These are phyloP conservation scores for Starmera dryadoides DNA, from an alignment of 805 yeast species.

Conservation along the genomic window DNA sequence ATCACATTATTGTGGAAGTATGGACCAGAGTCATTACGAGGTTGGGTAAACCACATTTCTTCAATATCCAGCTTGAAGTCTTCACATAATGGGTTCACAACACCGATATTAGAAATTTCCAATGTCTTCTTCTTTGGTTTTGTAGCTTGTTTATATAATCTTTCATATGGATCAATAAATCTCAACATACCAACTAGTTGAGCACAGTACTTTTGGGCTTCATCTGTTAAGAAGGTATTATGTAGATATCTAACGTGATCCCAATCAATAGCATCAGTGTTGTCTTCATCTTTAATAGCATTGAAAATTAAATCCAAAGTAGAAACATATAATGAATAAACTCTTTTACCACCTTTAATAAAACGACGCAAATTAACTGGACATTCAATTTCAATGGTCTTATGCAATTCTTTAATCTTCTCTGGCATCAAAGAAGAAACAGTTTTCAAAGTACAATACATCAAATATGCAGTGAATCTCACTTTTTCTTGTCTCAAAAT, in stretches of 20 bases:
- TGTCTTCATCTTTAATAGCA: not conserved
- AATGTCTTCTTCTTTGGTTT: slow-evolving; percentile 1
- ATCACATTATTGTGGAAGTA: slow-evolving; percentile 5
- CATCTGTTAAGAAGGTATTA: not conserved
- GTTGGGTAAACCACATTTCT: slow-evolving; percentile 6
- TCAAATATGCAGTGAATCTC: slow-evolving; percentile 3
- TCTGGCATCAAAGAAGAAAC: not conserved
- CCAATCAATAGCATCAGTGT: slow-evolving; percentile 1
- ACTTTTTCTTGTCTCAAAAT: slow-evolving; percentile 1
- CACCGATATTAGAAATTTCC: slow-evolving; percentile 6
- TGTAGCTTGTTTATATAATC: not conserved
- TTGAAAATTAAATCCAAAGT: not conserved
- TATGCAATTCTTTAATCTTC: not conserved
- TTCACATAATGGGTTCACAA: not conserved
- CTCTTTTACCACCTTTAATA: not conserved
- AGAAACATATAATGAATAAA: slow-evolving; percentile 4
- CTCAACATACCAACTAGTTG: slow-evolving; percentile 5
- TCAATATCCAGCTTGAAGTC: not conserved
- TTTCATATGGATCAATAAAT: not conserved
- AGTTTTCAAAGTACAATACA: slow-evolving; percentile 1
- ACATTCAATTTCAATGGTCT: not conserved
- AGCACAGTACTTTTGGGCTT: not conserved
- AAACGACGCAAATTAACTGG: slow-evolving; percentile 6
- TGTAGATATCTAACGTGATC: slow-evolving; percentile 3
- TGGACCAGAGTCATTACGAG: slow-evolving; percentile 3